Base-by-base conservation (phyloP, 2,329 filamentous ascomycete species). In the Triangularia setosa region DNA sequence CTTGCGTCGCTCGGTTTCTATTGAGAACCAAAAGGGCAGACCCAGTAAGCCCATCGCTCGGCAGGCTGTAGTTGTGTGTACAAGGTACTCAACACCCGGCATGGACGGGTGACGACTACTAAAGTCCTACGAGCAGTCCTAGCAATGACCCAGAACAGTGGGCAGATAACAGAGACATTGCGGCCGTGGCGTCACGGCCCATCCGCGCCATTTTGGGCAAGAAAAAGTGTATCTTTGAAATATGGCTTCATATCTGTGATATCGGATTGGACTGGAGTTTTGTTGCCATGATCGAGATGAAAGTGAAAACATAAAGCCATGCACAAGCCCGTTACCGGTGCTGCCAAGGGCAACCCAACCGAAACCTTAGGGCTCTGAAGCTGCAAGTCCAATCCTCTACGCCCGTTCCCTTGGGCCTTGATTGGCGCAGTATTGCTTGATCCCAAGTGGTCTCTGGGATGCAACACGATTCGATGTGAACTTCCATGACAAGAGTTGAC, bases 61-160 rank as follows among this genome's bases (percentile, higher is more conserved):
- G 40, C 11, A 21, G 40, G 21, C 40, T 18, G 40, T 18, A n/a
- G 21, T 18, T 11, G 40, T 18, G n/a, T 5, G 14, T 35, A 35
- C 30, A 40, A 40, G 16, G 35, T 21, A 48, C 40, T 18, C n/a
- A 18, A 44, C 7, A n/a, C 40, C 40, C n/a, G 40, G 40, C 40
- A n/a, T 21, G n/a, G 40, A 48, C n/a, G 40, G 18, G 6, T 48
- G n/a, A 48, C 7, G n/a, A 44, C 30, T 4, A 11, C 23, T n/a
- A 21, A 62, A 64, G 63, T 64, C 63, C 63, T 64, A 64, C 59
- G 55, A 16, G 24, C 40, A 64, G 63, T 64, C 63, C 63, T 64
- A 61, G 40, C n/a, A 8, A 40, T 14, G 4, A 40, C 3, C 35
- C 14, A 18, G 14, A n/a, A 16, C 27, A 35, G 9, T 35, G 9